phyloP scores from a whole-genome alignment of 2,329 filamentous ascomycete species.

The Trematosphaeria pertusa region DNA sequence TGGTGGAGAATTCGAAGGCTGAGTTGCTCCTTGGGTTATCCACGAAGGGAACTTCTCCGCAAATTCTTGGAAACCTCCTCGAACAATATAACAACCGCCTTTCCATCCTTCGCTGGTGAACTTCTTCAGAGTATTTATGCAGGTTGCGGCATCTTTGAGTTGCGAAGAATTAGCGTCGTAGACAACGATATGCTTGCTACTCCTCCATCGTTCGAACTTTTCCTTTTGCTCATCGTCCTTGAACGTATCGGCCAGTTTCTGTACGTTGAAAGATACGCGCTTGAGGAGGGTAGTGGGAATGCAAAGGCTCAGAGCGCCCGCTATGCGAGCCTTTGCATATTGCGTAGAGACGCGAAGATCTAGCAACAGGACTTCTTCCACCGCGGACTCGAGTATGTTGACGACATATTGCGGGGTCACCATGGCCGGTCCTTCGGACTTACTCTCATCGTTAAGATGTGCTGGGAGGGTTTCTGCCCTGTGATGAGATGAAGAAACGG shows the following conservation, averaged over 20 bases:
- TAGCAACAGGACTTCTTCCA: slow-evolving; percentile 71
- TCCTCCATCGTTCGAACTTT: slow-evolving; percentile 78
- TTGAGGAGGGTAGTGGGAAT: slow-evolving; percentile 95
- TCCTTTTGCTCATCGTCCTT: slow-evolving; percentile 72
- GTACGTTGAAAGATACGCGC: slow-evolving; percentile 84
- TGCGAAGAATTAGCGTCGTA: slow-evolving; percentile 83
- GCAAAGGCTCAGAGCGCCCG: slow-evolving; percentile 86
- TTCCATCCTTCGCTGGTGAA: slow-evolving; percentile 84
- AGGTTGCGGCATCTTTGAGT: slow-evolving; percentile 79
- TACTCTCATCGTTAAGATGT: slow-evolving; percentile 29
- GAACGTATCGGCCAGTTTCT: slow-evolving; percentile 88
- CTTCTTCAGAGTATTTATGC: slow-evolving; percentile 90
- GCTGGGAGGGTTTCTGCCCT: slow-evolving; percentile 57
- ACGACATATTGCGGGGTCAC: slow-evolving; percentile 57
- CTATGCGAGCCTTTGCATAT: slow-evolving; percentile 76
- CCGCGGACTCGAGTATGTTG: slow-evolving; percentile 55
- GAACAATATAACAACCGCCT: slow-evolving; percentile 76
- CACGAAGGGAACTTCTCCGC: slow-evolving; percentile 69
- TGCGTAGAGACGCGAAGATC: slow-evolving; percentile 89
- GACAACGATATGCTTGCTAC: slow-evolving; percentile 78
- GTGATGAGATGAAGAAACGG: slow-evolving; percentile 29
- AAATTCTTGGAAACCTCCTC: slow-evolving; percentile 82
- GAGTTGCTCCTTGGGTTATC: slow-evolving; percentile 58
- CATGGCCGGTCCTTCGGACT: slow-evolving; percentile 47
- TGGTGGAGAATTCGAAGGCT: slow-evolving; percentile 27